Conservation (phyloP, 371 early-diverging fungal species). For the Mortierella sp. region DNA sequence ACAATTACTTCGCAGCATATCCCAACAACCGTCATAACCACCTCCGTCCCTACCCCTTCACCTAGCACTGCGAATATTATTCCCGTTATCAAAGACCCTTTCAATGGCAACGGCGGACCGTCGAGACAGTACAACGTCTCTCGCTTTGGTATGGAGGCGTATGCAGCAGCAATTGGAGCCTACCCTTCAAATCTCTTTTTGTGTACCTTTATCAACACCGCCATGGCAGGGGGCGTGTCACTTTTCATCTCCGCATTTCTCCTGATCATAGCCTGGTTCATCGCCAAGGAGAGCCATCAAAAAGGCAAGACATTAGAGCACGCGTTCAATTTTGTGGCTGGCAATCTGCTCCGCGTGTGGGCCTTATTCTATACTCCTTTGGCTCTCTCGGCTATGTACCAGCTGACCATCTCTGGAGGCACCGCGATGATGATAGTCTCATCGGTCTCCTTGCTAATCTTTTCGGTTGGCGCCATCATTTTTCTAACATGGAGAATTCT, state of each 20-base stretch:
- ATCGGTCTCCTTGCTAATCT: constrained; percentile 27
- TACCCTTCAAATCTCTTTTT: constrained; percentile 59
- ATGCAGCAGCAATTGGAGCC: constrained; percentile 59
- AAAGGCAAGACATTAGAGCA: constrained; percentile 43
- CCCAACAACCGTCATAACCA: neutral
- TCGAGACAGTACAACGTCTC: constrained; percentile 34
- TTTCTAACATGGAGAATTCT: constrained; percentile 46
- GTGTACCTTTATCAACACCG: constrained; percentile 44
- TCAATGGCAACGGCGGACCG: constrained; percentile 7
- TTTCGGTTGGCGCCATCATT: constrained; percentile 29
- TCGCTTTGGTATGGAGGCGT: constrained; percentile 57
- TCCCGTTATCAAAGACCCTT: constrained; percentile 34
- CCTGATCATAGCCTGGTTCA: constrained; percentile 32
- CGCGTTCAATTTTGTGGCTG: constrained; percentile 45
- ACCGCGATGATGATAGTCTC: constrained; percentile 36
- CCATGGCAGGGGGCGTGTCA: constrained; percentile 41
- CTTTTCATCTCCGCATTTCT: constrained; percentile 50
- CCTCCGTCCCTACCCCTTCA: constrained; percentile 4
- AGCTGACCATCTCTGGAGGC: constrained; percentile 28
- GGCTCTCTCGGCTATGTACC: constrained; percentile 54
- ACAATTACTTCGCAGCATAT: neutral
- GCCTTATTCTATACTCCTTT: constrained; percentile 39
- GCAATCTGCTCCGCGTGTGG: constrained; percentile 51
- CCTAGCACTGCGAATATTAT: constrained; percentile 1
- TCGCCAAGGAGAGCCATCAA: constrained; percentile 34